A percentile compares a stretch with the other conserved stretches of the same genome.
phyloP scores from a whole-genome alignment of 2,329 filamentous ascomycete species.

The Ambrosiella cleistominuta region DNA sequence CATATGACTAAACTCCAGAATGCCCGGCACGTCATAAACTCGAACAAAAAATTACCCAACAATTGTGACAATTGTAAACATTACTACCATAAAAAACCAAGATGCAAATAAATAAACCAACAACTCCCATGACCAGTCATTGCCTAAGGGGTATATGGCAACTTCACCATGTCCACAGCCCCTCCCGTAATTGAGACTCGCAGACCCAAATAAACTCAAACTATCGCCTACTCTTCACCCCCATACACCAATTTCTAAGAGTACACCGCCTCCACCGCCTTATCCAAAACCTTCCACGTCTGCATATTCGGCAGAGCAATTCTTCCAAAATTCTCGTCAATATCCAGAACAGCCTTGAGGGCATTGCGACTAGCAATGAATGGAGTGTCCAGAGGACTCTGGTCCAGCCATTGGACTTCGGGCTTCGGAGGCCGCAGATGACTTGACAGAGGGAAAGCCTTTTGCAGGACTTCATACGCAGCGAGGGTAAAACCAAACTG shows the following conservation, averaged over 20 bases:
- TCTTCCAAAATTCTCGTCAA: conserved; percentile 83
- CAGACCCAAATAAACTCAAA: not conserved
- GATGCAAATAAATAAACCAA: too few species aligned
- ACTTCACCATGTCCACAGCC: not conserved
- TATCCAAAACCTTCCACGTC: conserved; percentile 35
- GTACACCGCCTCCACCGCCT: conserved; percentile 12
- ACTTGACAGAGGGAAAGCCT: conserved; percentile 43
- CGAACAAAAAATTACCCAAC: too few species aligned
- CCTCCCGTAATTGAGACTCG: not conserved
- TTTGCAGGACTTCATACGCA: conserved; percentile 83
- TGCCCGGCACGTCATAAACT: too few species aligned
- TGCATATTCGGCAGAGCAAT: conserved; percentile 40
- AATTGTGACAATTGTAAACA: too few species aligned
- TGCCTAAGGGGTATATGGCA: too few species aligned
- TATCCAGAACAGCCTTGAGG: conserved; percentile 83
- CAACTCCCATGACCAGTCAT: too few species aligned
- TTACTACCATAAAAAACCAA: too few species aligned
- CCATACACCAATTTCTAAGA: not conserved
- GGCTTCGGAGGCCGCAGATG: conserved; percentile 25
- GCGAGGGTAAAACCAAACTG: conserved; percentile 97
- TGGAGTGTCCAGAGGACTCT: conserved; percentile 40
- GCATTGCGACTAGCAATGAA: conserved; percentile 61
- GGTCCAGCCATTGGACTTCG: conserved; percentile 34
- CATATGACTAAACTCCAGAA: too few species aligned
- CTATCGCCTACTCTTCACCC: not conserved